These are phyloP conservation scores for Penicillium hordei DNA, from an alignment of 2,329 filamentous ascomycete species.

Conservation along the genomic window DNA sequence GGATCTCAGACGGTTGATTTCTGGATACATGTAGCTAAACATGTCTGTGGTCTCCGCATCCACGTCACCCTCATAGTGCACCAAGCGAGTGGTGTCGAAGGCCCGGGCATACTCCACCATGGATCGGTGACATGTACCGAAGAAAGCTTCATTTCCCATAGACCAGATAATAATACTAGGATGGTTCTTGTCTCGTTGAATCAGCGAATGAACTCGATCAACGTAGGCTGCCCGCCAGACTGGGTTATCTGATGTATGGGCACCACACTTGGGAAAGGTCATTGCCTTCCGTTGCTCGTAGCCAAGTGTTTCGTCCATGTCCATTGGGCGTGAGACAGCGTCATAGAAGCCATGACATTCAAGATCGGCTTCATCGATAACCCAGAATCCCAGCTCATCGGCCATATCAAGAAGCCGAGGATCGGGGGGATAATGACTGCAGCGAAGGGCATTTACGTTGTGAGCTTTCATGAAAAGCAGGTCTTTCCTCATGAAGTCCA, in stretches of 20 bases:
- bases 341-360: constrained; percentile 40
- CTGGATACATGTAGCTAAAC: constrained; percentile 67
- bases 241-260: constrained; percentile 33
- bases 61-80: constrained; percentile 68
- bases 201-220: constrained; percentile 63
- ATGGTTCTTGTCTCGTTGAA: constrained; percentile 70
- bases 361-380: constrained; percentile 41
- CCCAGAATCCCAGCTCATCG: constrained; percentile 39
- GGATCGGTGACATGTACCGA: constrained; percentile 64
- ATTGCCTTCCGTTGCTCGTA: constrained; percentile 61
- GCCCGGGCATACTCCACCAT: constrained; percentile 65
- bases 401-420: constrained; percentile 32
- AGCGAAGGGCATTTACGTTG: constrained; percentile 69
- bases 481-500: constrained; percentile 63
- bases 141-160: constrained; percentile 72
- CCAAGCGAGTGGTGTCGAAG: constrained; percentile 57
- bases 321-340: constrained; percentile 48
- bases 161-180: constrained; percentile 71
- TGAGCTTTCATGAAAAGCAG: constrained; percentile 67
- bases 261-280: constrained; percentile 34
- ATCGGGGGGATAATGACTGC: constrained; percentile 63
- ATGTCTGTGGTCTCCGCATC: constrained; percentile 63
- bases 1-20: constrained; percentile 51
- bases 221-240: constrained; percentile 60
- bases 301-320: constrained; percentile 57